Base-by-base conservation (phyloP, 2,329 filamentous ascomycete species). In the Colletotrichum acutatum region DNA sequence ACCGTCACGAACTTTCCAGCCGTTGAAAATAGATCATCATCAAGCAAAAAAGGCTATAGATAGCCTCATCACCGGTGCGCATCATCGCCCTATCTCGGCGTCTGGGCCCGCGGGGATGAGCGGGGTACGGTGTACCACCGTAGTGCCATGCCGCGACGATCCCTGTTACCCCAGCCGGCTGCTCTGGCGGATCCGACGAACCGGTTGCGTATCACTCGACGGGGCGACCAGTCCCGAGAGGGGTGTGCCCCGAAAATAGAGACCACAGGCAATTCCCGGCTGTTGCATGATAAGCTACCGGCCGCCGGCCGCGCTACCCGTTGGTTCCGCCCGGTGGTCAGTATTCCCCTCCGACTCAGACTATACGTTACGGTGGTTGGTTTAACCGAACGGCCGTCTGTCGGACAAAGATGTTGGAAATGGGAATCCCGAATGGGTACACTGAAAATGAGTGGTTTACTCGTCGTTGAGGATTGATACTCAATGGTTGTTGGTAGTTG, bases 141-240 rank as follows among this genome's bases (percentile, higher is more conserved):
- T 2, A 19, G 14, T 42, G 14, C 0, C 52, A 12, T 61, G 58
- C 37, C 34, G 14, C 34, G 22, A 49, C 22, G 26, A 58, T 60
- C 49, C 49, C 34, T 62, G 46, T 56, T 68, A n/a, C 58, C 58
- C 42, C 32, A 34, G 60, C 52, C 66, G 60, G 66, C 66, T 65
- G 5, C 32, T 22, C 28, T 49, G 26, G 46, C 37, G 66, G 37
- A 28, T 16, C 60, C 60, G 24, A 69, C 22, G n/a, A 52, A 3
- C 66, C 68, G 46, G 56, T 34, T 59, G 54, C 22, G 61, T 59
- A 60, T 66, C 61, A 54, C 24, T 46, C 24, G 58, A 49, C 49
- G 49, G 49, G 34, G 11, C 9, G 22, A n/a, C 14, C 30, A 19
- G 26, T 49, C 12, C 34, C 37, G 37, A 42, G 34, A 67, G 4